These are phyloP conservation scores for Geum urbanum DNA, from an alignment of 306 rosid species.

Conservation along the genomic window DNA sequence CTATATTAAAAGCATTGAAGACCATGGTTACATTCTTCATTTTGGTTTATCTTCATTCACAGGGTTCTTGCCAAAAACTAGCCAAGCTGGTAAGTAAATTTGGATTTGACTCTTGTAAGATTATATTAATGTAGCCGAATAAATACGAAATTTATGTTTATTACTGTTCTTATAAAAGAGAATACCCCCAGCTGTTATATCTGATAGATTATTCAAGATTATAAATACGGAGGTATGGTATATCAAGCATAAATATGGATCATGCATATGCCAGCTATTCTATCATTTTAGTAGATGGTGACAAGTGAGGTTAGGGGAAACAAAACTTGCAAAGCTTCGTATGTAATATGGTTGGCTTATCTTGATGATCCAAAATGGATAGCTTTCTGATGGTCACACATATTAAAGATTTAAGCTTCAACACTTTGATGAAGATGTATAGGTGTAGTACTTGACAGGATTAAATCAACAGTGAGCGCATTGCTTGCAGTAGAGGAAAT, in stretches of 20 bases:
- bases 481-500: not conserved
- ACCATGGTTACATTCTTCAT: constrained; percentile 96
- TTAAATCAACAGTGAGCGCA: not conserved
- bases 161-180: too few relatives aligned
- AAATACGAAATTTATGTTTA: too few relatives aligned
- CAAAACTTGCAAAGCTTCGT: not conserved
- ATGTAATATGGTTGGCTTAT: not conserved
- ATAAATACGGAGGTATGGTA: not conserved
- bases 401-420: not conserved
- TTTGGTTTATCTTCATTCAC: constrained; percentile 76
- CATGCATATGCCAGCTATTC: not conserved
- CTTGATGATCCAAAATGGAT: not conserved
- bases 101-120: not conserved
- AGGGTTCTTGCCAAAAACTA: constrained; percentile 70
- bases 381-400: not conserved
- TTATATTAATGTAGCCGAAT: not conserved
- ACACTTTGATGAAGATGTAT: not conserved
- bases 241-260: not conserved
- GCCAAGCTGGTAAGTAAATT: constrained; percentile 41
- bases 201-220: not conserved
- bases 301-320: not conserved
- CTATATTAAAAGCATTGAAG: constrained; percentile 89
- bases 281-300: not conserved
- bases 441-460: not conserved
- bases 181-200: not conserved